Percentiles rank a stretch among this genome's conserved stretches.
Conservation (phyloP, 2,329 filamentous ascomycete genomes). For the Fusarium nematophilum region DNA sequence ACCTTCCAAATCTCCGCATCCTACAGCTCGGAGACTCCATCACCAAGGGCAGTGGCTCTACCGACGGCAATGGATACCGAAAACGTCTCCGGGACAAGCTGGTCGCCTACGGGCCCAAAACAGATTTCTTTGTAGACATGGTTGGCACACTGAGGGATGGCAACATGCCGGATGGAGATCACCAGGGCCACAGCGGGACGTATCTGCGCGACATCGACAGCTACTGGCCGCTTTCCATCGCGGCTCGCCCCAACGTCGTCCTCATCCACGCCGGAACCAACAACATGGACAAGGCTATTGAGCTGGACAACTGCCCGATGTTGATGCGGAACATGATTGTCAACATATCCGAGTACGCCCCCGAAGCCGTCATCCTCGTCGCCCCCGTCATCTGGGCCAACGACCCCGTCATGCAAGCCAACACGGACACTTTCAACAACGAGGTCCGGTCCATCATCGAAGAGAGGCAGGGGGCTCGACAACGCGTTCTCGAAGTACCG, state of each 20-base stretch:
- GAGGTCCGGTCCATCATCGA: slow-evolving; percentile 14
- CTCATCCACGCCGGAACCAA: slow-evolving; percentile 34
- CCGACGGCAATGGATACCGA: slow-evolving; percentile 22
- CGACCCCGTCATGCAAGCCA: slow-evolving; percentile 21
- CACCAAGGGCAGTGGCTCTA: slow-evolving; percentile 30
- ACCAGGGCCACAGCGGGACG: slow-evolving; percentile 30
- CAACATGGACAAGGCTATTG: slow-evolving; percentile 23
- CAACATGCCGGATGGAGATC: slow-evolving; percentile 21
- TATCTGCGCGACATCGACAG: slow-evolving; percentile 18
- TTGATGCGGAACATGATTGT: slow-evolving; percentile 22
- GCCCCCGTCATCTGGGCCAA: slow-evolving; percentile 34
- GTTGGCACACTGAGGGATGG: slow-evolving; percentile 20
- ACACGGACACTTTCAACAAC: slow-evolving; percentile 26
- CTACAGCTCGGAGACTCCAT: slow-evolving; percentile 31
- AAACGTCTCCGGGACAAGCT: slow-evolving; percentile 15
- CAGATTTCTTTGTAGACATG: slow-evolving; percentile 21
- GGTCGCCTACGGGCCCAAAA: not conserved
- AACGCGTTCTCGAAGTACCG: slow-evolving; percentile 20
- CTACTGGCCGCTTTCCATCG: slow-evolving; percentile 27
- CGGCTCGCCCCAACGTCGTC: slow-evolving; percentile 25
- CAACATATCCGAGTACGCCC: slow-evolving; percentile 23
- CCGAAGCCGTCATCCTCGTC: slow-evolving; percentile 23
- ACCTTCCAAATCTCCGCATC: slow-evolving; percentile 20
- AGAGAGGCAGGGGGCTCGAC: not conserved
- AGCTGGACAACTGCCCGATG: slow-evolving; percentile 9